Evolutionary conservation across 2,329 filamentous ascomycete species (phyloP).

Genomic region (Kalaharituber pfeilii): DNA sequence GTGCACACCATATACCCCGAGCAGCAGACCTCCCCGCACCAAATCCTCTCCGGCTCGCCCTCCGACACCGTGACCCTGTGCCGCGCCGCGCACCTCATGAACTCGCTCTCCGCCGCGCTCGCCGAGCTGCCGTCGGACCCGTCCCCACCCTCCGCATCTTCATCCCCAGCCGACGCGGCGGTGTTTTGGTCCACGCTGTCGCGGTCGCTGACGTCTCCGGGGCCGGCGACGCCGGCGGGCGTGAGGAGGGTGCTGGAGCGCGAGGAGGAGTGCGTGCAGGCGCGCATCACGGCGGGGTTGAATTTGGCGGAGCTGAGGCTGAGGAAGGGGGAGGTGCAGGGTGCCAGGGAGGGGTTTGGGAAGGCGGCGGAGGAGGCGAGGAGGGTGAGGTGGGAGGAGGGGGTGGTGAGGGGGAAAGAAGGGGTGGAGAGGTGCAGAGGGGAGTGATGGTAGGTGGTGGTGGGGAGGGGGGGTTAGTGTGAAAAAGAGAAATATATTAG

Average conservation of each 20-base stretch:
- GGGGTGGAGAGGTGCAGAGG: slow-evolving; percentile 33
- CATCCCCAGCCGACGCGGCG: slow-evolving; percentile 24
- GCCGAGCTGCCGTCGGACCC: background rate
- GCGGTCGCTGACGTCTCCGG: slow-evolving; percentile 54
- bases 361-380: slow-evolving; percentile 48
- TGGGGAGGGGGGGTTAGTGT: no score
- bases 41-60: slow-evolving; percentile 28
- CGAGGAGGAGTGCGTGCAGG: slow-evolving; percentile 64
- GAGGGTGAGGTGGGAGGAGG: slow-evolving; percentile 36
- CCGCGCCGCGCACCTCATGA: slow-evolving; percentile 57
- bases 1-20: slow-evolving; percentile 28
- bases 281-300: slow-evolving; percentile 67
- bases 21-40: no score
- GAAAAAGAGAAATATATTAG: no score
- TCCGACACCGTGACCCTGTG: slow-evolving; percentile 48
- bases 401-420: slow-evolving; percentile 36
- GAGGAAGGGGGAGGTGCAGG: slow-evolving; percentile 46
- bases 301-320: slow-evolving; percentile 73
- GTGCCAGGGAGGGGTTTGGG: slow-evolving; percentile 50
- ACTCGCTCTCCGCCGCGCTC: slow-evolving; percentile 25
- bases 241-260: slow-evolving; percentile 45
- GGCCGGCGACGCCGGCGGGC: slow-evolving; percentile 23
- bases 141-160: background rate
- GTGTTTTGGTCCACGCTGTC: slow-evolving; percentile 49
- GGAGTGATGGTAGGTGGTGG: no score